A percentile compares a stretch with the other conserved stretches of the same genome.
Conservation (phyloP, 164 flowering plant genomes). For the Magnolia sinica region DNA sequence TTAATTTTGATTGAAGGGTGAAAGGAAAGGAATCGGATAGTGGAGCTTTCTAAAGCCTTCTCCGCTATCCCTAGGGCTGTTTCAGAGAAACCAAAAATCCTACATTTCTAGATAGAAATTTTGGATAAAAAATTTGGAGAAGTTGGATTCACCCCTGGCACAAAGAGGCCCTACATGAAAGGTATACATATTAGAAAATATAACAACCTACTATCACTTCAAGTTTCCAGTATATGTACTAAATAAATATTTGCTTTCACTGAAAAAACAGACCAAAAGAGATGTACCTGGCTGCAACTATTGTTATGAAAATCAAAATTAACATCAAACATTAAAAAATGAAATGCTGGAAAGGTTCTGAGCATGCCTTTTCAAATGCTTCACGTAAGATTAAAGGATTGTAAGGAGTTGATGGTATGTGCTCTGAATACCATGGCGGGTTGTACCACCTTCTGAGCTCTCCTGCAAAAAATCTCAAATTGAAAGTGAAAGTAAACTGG, state of each 20-base stretch:
- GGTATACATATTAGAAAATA: neutral
- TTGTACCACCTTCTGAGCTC: slow-evolving; percentile 86
- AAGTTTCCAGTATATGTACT: neutral
- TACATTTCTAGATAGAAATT: neutral
- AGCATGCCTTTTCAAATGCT: slow-evolving; percentile 81
- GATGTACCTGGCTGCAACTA: neutral
- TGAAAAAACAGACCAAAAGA: neutral
- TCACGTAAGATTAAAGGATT: slow-evolving; percentile 63
- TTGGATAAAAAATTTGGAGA: neutral
- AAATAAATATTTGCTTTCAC: neutral
- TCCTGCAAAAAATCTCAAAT: slow-evolving; percentile 44
- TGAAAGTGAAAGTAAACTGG: neutral
- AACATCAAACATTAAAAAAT: neutral
- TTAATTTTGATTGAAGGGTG: neutral
- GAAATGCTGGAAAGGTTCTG: slow-evolving; percentile 13
- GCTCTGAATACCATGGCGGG: slow-evolving; percentile 79
- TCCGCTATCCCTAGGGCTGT: neutral
- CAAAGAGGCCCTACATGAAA: neutral
- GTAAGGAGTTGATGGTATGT: slow-evolving; percentile 72
- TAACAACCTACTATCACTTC: neutral
- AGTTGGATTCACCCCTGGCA: neutral
- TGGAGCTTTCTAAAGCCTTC: neutral
- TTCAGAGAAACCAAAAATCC: neutral
- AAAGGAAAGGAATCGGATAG: neutral
- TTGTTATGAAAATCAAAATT: neutral